These are phyloP conservation scores for Neonectria ditissima DNA, from an alignment of 2,329 filamentous ascomycete species.

Conservation along the genomic window DNA sequence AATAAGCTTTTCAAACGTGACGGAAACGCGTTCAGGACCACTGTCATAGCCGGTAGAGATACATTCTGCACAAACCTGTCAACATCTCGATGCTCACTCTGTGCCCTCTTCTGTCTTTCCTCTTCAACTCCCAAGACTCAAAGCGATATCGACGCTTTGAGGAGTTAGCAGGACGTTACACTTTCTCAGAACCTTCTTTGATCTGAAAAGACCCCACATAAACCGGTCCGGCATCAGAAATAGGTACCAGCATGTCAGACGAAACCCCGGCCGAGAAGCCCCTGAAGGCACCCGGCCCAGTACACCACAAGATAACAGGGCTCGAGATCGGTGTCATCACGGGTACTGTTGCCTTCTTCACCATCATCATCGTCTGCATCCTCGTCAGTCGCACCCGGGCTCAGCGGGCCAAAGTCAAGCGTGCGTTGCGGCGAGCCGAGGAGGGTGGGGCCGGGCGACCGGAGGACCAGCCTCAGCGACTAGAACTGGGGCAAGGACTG, in stretches of 20 bases:
- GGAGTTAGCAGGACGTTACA: background rate
- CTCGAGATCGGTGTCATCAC: conserved; percentile 47
- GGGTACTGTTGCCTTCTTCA: conserved; percentile 39
- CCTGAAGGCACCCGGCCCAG: background rate
- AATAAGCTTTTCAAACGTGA: background rate
- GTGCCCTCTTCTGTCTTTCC: background rate
- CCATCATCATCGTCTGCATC: conserved; percentile 36
- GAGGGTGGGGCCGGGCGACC: conserved; percentile 25
- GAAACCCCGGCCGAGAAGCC: background rate
- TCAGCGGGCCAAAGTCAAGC: conserved; percentile 25
- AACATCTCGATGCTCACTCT: background rate
- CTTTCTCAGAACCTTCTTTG: background rate
- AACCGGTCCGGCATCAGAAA: background rate
- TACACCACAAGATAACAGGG: conserved; percentile 33
- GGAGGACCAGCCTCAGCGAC: conserved; percentile 10
- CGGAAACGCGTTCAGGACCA: background rate
- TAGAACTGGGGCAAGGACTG: background rate
- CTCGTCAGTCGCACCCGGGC: conserved; percentile 39
- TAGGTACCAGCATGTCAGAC: background rate
- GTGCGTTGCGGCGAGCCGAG: conserved; percentile 22
- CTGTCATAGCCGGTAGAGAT: background rate
- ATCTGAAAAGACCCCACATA: background rate
- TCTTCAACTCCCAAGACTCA: background rate
- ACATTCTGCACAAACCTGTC: background rate
- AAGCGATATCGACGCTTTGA: background rate